These are phyloP conservation scores for Arthroderma uncinatum DNA, from an alignment of 2,329 filamentous ascomycete genomes.

Conservation along the genomic window DNA sequence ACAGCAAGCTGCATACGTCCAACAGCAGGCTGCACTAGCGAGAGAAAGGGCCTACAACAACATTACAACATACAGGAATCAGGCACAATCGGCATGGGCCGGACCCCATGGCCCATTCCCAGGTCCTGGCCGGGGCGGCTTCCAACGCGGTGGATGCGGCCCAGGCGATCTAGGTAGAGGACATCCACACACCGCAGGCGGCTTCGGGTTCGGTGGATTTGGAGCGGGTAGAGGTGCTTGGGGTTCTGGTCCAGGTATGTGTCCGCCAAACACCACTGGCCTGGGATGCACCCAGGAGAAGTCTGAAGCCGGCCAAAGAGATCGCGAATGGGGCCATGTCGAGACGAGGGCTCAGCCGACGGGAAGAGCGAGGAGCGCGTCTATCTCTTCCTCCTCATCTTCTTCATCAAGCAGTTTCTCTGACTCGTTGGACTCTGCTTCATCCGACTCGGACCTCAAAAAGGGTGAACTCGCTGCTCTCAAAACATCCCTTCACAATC, in stretches of 20 bases:
- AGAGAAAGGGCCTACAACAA: neutral
- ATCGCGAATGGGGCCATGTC: neutral
- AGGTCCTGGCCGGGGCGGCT: neutral
- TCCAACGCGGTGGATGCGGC: neutral
- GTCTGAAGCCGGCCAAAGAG: neutral
- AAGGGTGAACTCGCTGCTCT: neutral
- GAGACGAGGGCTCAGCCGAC: neutral
- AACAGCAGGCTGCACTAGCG: too few relatives aligned
- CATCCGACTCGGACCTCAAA: neutral
- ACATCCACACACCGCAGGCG: too few relatives aligned
- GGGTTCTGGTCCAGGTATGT: neutral
- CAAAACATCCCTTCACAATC: neutral
- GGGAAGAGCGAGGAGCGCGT: constrained; percentile 6
- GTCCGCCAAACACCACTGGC: neutral
- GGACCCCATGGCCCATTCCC: neutral
- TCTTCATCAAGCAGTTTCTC: constrained; percentile 12
- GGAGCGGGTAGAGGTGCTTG: neutral
- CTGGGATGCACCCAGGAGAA: neutral
- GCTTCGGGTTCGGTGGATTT: neutral
- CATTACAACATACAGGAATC: neutral
- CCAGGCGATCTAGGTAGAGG: too few relatives aligned
- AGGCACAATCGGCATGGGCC: neutral
- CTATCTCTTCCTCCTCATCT: constrained; percentile 13
- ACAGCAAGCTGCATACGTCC: constrained; percentile 14
- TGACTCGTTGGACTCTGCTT: constrained; percentile 5